Evolutionary conservation across 805 yeast genomes (phyloP).

Genomic region (Debaryomyces hansenii): DNA sequence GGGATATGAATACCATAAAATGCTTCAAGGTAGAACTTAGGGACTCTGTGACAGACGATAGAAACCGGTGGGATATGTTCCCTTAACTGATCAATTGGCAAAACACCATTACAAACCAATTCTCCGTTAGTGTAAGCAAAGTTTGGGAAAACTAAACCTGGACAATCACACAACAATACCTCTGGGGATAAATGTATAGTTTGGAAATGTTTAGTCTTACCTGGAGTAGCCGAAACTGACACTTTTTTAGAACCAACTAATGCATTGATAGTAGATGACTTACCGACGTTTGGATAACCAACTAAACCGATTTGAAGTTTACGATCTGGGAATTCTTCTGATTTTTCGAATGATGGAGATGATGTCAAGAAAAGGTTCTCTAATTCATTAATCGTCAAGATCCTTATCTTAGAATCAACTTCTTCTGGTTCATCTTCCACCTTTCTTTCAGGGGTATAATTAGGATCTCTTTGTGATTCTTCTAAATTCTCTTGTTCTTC

Average conservation of each 20-base stretch:
- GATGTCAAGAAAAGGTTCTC: slow-evolving; percentile 74
- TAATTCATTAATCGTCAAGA: slow-evolving; percentile 79
- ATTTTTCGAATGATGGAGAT: slow-evolving; percentile 68
- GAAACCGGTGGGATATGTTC: slow-evolving; percentile 89
- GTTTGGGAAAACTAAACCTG: slow-evolving; percentile 97
- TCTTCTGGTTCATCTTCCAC: slow-evolving; percentile 21
- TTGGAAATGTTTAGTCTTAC: slow-evolving; percentile 98
- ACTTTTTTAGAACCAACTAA: slow-evolving; percentile 95
- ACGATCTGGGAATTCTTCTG: slow-evolving; percentile 56
- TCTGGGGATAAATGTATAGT: slow-evolving; percentile 82
- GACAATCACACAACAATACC: slow-evolving; percentile 94
- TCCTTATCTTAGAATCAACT: slow-evolving; percentile 46
- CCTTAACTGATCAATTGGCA: slow-evolving; percentile 95
- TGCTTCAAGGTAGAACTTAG: slow-evolving; percentile 86
- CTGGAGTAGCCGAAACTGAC: slow-evolving; percentile 98
- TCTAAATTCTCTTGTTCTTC: slow-evolving; percentile 52
- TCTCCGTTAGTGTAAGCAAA: slow-evolving; percentile 97
- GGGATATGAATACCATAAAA: slow-evolving; percentile 89
- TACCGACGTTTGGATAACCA: slow-evolving; percentile 91
- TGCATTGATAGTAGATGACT: slow-evolving; percentile 97
- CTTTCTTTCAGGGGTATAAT: slow-evolving; percentile 6
- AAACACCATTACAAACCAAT: slow-evolving; percentile 95
- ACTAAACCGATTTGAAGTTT: slow-evolving; percentile 89
- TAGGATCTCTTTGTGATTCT: slow-evolving; percentile 20
- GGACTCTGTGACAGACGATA: slow-evolving; percentile 82